A percentile compares a stretch with the other conserved stretches of the same genome.
These are phyloP conservation scores for Botrytis cinerea DNA, from an alignment of 2,329 filamentous ascomycete species.

Conservation along the genomic window DNA sequence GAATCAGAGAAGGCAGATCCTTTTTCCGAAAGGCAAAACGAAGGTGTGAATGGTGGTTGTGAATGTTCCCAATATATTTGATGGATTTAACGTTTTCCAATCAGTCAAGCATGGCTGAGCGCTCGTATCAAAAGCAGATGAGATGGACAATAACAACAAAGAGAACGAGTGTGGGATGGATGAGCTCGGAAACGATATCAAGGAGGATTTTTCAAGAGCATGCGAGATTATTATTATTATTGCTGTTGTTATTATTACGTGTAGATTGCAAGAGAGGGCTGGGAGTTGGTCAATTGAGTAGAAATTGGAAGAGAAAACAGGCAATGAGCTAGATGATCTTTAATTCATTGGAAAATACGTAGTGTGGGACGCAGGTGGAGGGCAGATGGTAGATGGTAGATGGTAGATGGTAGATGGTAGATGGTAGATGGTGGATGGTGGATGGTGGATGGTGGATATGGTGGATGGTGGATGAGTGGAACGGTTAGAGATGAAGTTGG, in stretches of 20 bases:
- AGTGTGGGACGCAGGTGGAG: neutral
- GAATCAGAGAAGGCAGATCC: constrained; percentile 17
- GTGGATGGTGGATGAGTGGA: neutral
- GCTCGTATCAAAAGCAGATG: neutral
- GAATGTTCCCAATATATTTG: neutral
- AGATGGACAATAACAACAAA: neutral
- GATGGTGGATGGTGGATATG: neutral
- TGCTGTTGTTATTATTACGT: neutral
- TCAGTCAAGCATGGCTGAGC: neutral
- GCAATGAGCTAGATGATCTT: neutral
- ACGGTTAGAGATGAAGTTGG: neutral
- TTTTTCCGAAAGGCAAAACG: neutral
- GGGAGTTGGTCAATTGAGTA: neutral
- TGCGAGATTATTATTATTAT: neutral
- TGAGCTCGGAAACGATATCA: neutral
- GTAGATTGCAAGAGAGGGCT: neutral
- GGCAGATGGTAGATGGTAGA: neutral
- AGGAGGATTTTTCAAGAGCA: neutral
- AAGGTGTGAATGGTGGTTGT: neutral
- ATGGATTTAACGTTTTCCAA: neutral
- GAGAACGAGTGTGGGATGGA: neutral
- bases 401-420: neutral
- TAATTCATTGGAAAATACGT: neutral
- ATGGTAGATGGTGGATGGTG: neutral
- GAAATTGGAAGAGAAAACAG: neutral